phyloP scores from a whole-genome alignment of 352 stramenopile species.

The Stephanocyclus meneghinianus region DNA sequence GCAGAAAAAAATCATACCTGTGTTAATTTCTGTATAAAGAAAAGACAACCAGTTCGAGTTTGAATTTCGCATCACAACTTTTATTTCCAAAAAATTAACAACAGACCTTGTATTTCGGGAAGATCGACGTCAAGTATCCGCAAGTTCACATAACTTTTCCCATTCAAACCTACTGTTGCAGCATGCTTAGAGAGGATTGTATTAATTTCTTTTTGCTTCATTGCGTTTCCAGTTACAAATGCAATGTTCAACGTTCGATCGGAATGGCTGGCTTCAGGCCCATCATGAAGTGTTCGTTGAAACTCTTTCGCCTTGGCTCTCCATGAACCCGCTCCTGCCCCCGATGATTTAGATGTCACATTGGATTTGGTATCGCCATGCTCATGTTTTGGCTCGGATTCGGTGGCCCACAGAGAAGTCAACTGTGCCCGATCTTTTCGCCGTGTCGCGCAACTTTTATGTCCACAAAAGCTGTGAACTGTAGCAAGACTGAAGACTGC shows the following conservation, averaged over 20 bases:
- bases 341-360: neutral
- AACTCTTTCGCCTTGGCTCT: conserved; percentile 51
- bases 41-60: neutral
- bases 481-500: neutral
- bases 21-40: conserved; percentile 66
- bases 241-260: conserved; percentile 71
- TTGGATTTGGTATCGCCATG: neutral
- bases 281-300: conserved; percentile 24
- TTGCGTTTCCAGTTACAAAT: conserved; percentile 70
- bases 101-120: conserved; percentile 76
- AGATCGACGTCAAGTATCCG: conserved; percentile 76
- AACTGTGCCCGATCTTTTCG: neutral
- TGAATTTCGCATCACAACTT: neutral
- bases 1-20: conserved; percentile 16
- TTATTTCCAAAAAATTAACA: neutral
- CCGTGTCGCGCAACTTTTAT: neutral
- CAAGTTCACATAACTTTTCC: conserved; percentile 70
- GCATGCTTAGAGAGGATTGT: conserved; percentile 69
- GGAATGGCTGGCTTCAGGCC: conserved; percentile 2
- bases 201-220: conserved; percentile 75
- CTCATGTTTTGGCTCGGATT: neutral
- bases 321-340: conserved; percentile 39
- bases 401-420: neutral
- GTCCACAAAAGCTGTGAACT: neutral
- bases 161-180: conserved; percentile 47